Evolutionary conservation across 371 early-diverging fungal genomes (phyloP).

Genomic region (Mucor indicus): DNA sequence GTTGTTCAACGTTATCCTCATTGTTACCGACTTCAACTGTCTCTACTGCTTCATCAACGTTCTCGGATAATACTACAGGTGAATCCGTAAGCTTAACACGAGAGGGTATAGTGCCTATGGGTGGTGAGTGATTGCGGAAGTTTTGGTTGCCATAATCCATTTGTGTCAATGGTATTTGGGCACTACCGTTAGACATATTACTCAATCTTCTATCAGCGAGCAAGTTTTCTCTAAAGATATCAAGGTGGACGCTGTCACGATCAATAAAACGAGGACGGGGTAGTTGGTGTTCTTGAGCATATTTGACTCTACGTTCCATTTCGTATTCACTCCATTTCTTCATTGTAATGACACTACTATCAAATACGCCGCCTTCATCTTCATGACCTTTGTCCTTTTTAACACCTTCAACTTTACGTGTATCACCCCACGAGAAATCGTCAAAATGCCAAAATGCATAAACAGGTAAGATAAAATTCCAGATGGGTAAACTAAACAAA

Average conservation of each 20-base stretch:
- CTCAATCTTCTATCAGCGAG: slow-evolving; percentile 19
- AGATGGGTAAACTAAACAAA: slow-evolving; percentile 90
- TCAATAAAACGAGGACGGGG: slow-evolving; percentile 20
- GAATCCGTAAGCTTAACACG: neutral
- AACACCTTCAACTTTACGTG: slow-evolving; percentile 81
- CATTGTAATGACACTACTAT: slow-evolving; percentile 62
- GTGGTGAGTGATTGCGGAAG: too few species aligned
- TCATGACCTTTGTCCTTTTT: slow-evolving; percentile 53
- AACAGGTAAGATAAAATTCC: slow-evolving; percentile 96
- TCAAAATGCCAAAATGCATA: slow-evolving; percentile 99
- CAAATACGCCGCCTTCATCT: slow-evolving; percentile 62
- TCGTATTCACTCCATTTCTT: slow-evolving; percentile 73
- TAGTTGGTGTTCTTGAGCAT: slow-evolving; percentile 16
- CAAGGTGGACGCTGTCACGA: slow-evolving; percentile 11
- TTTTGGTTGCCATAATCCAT: too few species aligned
- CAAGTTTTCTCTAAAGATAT: slow-evolving; percentile 20
- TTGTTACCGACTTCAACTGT: too few species aligned
- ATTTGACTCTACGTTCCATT: slow-evolving; percentile 41
- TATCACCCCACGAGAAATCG: slow-evolving; percentile 99
- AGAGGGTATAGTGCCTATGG: slow-evolving; percentile 5
- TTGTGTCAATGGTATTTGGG: slow-evolving; percentile 25
- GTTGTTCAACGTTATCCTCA: neutral
- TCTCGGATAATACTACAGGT: neutral
- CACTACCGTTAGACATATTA: slow-evolving; percentile 29
- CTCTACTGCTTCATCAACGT: slow-evolving; percentile 6